A percentile compares a stretch with the other conserved stretches of the same genome.
These are phyloP conservation scores for Cystoderma amianthinum DNA, from an alignment of 768 basidiomycete species.

Conservation along the genomic window DNA sequence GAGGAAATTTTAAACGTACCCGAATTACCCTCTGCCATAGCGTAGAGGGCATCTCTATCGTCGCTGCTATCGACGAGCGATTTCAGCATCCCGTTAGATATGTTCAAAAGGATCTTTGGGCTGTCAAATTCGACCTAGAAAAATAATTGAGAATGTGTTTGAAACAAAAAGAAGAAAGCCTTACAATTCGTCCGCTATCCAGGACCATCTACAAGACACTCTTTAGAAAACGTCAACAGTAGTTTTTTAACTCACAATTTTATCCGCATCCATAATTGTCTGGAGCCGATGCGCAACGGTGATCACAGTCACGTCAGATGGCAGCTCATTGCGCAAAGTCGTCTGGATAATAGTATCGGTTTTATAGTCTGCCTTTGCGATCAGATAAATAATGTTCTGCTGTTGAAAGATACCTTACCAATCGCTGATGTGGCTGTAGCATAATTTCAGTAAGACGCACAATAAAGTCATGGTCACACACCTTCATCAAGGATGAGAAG, in stretches of 20 bases:
- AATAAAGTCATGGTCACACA: constrained; percentile 8
- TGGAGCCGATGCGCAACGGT: constrained; percentile 59
- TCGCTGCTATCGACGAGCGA: constrained; percentile 51
- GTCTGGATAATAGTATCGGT: constrained; percentile 64
- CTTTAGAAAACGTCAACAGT: neutral
- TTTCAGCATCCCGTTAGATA: constrained; percentile 40
- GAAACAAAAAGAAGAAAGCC: constrained; percentile 1
- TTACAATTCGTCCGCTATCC: constrained; percentile 33
- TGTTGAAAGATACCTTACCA: constrained; percentile 22
- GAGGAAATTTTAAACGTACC: too few relatives aligned
- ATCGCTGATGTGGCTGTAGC: constrained; percentile 31
- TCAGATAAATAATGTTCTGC: constrained; percentile 22
- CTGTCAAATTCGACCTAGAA: constrained; percentile 47
- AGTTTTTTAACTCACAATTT: constrained; percentile 10
- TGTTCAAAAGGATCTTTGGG: constrained; percentile 41
- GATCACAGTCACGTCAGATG: constrained; percentile 45
- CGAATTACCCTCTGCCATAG: too few relatives aligned
- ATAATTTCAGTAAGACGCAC: neutral
- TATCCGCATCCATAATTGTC: constrained; percentile 57
- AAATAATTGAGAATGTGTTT: neutral
- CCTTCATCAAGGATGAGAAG: constrained; percentile 57
- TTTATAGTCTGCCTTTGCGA: constrained; percentile 29
- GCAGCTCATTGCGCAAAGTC: constrained; percentile 59
- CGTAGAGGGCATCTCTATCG: constrained; percentile 41
- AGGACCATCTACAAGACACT: constrained; percentile 27